These are phyloP conservation scores for Thamnidium elegans DNA, from an alignment of 192 early-diverging fungal species.

Conservation along the genomic window DNA sequence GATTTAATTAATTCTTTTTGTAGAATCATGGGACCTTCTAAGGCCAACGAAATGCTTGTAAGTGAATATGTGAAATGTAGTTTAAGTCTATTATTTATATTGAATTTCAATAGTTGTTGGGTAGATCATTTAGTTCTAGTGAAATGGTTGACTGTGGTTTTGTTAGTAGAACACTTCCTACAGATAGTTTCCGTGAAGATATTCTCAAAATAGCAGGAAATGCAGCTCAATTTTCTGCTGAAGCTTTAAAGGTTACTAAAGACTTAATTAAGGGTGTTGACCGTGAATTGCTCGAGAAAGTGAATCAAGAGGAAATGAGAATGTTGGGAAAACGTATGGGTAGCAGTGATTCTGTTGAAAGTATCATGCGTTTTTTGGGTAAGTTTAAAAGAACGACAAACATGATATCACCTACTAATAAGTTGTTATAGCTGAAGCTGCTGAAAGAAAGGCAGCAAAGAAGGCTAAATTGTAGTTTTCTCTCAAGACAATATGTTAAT, in stretches of 20 bases:
- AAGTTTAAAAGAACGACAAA: constrained; percentile 11
- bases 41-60: constrained; percentile 60
- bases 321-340: constrained; percentile 42
- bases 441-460: constrained; percentile 7
- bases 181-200: constrained; percentile 46
- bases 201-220: constrained; percentile 49
- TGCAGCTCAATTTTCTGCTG: constrained; percentile 50
- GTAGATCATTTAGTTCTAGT: constrained; percentile 46
- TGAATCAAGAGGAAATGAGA: constrained; percentile 56
- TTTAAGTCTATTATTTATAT: neutral
- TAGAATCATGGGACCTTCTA: constrained; percentile 59
- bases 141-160: constrained; percentile 62
- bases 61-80: constrained; percentile 2
- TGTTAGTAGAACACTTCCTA: constrained; percentile 48
- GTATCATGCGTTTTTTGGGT: constrained; percentile 25
- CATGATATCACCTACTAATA: neutral
- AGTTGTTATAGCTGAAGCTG: neutral
- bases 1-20: neutral
- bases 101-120: constrained; percentile 42
- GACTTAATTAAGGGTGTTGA: constrained; percentile 48
- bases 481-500: neutral
- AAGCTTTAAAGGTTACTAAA: constrained; percentile 58
- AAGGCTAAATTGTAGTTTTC: neutral
- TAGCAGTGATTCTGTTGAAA: constrained; percentile 18
- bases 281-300: constrained; percentile 43